phyloP scores from a whole-genome alignment of 768 basidiomycete genomes.

The Cantharellus anzutake region DNA sequence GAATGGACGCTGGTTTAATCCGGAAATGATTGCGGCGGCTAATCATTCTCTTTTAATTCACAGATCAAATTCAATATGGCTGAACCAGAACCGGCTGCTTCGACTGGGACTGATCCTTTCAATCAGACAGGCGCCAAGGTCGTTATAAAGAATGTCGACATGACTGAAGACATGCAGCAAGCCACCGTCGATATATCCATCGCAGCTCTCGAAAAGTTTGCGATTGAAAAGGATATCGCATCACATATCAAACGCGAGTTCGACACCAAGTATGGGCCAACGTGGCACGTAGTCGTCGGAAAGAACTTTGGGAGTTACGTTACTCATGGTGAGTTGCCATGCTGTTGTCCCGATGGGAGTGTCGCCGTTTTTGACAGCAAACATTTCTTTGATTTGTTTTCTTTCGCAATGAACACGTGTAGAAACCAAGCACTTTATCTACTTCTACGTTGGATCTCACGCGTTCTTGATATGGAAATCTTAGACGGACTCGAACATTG shows the following conservation, averaged over 20 bases:
- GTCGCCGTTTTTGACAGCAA: neutral
- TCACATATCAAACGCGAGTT: conserved; percentile 98
- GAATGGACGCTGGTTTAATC: too few relatives aligned
- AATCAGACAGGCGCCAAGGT: conserved; percentile 33
- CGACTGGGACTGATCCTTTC: neutral
- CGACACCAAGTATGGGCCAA: conserved; percentile 78
- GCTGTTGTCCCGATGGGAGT: neutral
- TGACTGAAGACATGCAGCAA: conserved; percentile 93
- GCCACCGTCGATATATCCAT: conserved; percentile 78
- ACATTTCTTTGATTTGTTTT: neutral
- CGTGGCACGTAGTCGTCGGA: conserved; percentile 98
- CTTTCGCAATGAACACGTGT: conserved; percentile 6
- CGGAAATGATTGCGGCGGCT: too few relatives aligned
- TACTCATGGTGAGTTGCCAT: conserved; percentile 58
- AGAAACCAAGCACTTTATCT: conserved; percentile 99
- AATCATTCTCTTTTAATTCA: too few relatives aligned
- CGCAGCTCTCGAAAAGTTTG: conserved; percentile 73
- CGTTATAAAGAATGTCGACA: conserved; percentile 92
- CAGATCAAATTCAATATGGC: neutral
- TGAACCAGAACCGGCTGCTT: neutral
- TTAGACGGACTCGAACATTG: conserved; percentile 17
- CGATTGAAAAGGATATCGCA: conserved; percentile 95
- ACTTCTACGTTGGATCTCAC: conserved; percentile 87
- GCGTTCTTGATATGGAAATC: conserved; percentile 94
- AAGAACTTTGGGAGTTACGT: conserved; percentile 99